Conservation (phyloP, 2,329 filamentous ascomycete genomes). For the Trichoderma sp. region DNA sequence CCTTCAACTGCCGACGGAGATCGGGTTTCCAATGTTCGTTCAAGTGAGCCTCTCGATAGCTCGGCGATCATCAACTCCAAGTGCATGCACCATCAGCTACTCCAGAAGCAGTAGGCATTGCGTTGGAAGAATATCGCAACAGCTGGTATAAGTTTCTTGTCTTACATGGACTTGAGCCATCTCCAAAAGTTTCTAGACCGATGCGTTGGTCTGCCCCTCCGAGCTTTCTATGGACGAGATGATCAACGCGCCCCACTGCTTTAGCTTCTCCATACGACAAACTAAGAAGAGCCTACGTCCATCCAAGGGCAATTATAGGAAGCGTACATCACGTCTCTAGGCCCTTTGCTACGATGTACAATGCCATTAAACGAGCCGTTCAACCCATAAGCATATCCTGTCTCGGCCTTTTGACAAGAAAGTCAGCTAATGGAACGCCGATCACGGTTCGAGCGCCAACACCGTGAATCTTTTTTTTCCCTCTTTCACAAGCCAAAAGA, state of each 20-base stretch:
- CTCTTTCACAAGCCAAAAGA: neutral
- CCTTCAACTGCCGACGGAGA: constrained; percentile 24
- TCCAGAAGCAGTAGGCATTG: neutral
- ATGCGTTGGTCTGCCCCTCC: constrained; percentile 10
- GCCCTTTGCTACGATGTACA: neutral
- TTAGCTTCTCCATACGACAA: constrained; percentile 16
- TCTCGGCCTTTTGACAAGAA: neutral
- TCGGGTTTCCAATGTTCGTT: neutral
- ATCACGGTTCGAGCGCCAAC: neutral
- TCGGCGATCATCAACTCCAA: neutral
- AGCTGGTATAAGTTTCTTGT: neutral
- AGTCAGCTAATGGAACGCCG: neutral
- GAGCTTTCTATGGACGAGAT: constrained; percentile 14
- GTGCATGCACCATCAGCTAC: neutral
- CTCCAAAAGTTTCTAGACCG: constrained; percentile 19
- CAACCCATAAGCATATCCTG: neutral
- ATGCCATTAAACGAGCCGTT: constrained; percentile 2
- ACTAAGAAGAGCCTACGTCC: constrained; percentile 14
- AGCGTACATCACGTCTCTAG: neutral
- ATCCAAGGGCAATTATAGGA: neutral
- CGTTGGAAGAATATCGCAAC: neutral
- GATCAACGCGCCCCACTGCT: constrained; percentile 23
- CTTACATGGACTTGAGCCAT: neutral
- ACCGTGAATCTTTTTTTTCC: neutral
- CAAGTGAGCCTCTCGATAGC: neutral